phyloP scores from a whole-genome alignment of 129 eudicot genomes.

The Lactuca saligna region DNA sequence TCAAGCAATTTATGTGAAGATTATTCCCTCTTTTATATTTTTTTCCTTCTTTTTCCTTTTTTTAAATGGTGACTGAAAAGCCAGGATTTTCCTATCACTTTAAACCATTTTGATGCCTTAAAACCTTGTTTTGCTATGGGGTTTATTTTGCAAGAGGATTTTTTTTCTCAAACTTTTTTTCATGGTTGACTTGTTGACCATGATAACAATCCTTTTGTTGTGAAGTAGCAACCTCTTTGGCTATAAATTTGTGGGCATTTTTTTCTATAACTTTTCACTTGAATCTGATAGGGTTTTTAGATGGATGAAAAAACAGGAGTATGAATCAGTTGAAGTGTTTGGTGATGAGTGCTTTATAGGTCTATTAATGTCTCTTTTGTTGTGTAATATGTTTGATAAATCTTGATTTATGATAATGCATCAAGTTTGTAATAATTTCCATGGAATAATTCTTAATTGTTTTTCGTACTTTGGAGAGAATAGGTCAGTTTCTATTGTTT shows the following conservation, averaged over 20 bases:
- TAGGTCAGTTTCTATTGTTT: background rate
- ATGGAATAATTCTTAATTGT: constrained; percentile 3
- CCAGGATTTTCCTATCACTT: constrained; percentile 42
- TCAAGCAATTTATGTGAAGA: constrained; percentile 45
- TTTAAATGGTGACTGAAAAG: constrained; percentile 17
- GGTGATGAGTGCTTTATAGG: constrained; percentile 48
- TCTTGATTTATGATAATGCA: constrained; percentile 32
- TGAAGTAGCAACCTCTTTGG: constrained; percentile 44
- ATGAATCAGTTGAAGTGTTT: constrained; percentile 35
- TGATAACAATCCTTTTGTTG: constrained; percentile 56
- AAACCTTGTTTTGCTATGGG: constrained; percentile 49
- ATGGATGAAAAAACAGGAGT: constrained; percentile 41
- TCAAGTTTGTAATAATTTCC: constrained; percentile 16
- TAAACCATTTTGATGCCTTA: constrained; percentile 32
- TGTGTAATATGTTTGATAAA: constrained; percentile 33
- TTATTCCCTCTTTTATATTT: background rate
- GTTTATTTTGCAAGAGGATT: constrained; percentile 70
- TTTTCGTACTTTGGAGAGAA: background rate
- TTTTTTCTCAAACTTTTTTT: constrained; percentile 47
- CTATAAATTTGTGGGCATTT: constrained; percentile 32
- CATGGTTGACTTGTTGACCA: constrained; percentile 53
- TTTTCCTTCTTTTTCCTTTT: background rate
- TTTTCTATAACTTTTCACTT: constrained; percentile 17
- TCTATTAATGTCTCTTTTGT: constrained; percentile 24
- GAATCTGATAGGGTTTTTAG: constrained; percentile 19